Conservation (phyloP, 1,284 basidiomycete species). For the Puccinia hordei region DNA sequence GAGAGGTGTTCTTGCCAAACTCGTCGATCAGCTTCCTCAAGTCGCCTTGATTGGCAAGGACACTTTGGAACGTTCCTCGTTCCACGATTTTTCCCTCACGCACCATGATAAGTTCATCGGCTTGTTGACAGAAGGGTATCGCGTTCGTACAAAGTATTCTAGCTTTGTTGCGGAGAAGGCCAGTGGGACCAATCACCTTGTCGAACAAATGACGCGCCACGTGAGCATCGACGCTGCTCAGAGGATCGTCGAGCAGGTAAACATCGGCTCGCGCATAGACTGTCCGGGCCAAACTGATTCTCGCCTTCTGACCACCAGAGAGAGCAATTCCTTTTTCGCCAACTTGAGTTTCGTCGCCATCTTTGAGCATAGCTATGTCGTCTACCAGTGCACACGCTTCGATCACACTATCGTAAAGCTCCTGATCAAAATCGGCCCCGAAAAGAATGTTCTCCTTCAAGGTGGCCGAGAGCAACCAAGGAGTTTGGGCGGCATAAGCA, state of each 20-base stretch:
- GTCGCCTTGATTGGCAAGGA: slow-evolving; percentile 71
- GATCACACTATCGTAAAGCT: slow-evolving; percentile 59
- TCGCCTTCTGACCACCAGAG: slow-evolving; percentile 52
- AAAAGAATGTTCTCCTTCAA: slow-evolving; percentile 87
- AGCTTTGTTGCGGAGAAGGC: slow-evolving; percentile 80
- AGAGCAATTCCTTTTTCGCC: slow-evolving; percentile 70
- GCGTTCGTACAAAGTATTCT: slow-evolving; percentile 87
- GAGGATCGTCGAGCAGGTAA: slow-evolving; percentile 66
- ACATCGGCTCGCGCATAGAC: slow-evolving; percentile 75
- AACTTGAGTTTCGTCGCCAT: slow-evolving; percentile 75
- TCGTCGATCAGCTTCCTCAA: slow-evolving; percentile 74
- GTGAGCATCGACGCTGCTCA: slow-evolving; percentile 70
- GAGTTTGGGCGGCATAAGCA: slow-evolving; percentile 78
- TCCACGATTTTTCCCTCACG: slow-evolving; percentile 83
- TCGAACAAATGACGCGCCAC: slow-evolving; percentile 68
- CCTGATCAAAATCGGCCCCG: slow-evolving; percentile 80
- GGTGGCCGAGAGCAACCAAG: slow-evolving; percentile 77
- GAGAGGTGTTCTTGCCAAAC: slow-evolving; percentile 62
- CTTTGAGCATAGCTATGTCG: slow-evolving; percentile 73
- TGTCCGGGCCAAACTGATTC: slow-evolving; percentile 68
- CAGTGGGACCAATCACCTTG: slow-evolving; percentile 83
- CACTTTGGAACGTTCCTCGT: slow-evolving; percentile 63
- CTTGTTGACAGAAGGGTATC: slow-evolving; percentile 77
- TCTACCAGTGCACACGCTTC: slow-evolving; percentile 80
- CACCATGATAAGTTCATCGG: slow-evolving; percentile 77